Conservation (phyloP, 768 basidiomycete genomes). For the Mycena polygramma region DNA sequence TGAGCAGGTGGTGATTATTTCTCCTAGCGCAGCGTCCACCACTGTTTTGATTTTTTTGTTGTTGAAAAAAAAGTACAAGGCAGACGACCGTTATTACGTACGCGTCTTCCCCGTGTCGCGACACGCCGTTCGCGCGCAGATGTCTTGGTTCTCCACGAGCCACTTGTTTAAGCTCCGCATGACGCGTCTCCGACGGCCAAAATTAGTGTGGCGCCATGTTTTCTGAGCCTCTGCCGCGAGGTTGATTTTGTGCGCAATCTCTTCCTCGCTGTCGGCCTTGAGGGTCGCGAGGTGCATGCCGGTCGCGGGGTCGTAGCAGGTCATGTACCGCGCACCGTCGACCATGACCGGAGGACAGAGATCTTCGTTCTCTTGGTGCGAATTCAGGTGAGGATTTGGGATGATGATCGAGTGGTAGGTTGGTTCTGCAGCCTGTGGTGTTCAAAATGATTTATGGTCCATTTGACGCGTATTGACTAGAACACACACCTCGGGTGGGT, state of each 20-base stretch:
- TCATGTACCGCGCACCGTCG: constrained; percentile 77
- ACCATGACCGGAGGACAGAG: constrained; percentile 65
- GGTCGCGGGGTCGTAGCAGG: constrained; percentile 93
- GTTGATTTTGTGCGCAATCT: constrained; percentile 81
- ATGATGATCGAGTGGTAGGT: constrained; percentile 70
- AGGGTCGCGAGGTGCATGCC: constrained; percentile 84
- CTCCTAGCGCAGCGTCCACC: constrained; percentile 94
- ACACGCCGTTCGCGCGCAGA: constrained; percentile 88
- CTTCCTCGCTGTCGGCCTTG: constrained; percentile 78
- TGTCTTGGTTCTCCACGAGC: constrained; percentile 92
- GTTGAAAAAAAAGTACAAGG: neutral
- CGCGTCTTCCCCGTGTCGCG: constrained; percentile 97
- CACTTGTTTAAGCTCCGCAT: constrained; percentile 91
- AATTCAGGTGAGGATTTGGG: constrained; percentile 68
- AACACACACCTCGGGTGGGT: constrained; percentile 67
- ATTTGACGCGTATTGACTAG: constrained; percentile 8
- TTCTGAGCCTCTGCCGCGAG: constrained; percentile 76
- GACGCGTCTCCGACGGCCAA: constrained; percentile 84
- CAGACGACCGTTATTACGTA: constrained; percentile 53
- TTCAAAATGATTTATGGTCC: constrained; percentile 15
- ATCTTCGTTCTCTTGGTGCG: constrained; percentile 70
- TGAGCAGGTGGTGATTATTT: constrained; percentile 93
- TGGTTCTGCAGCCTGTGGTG: constrained; percentile 66
- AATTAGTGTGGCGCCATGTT: constrained; percentile 81
- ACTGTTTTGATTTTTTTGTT: constrained; percentile 61